phyloP scores from a whole-genome alignment of 2,329 filamentous ascomycete genomes.

The Fulvia fulva region DNA sequence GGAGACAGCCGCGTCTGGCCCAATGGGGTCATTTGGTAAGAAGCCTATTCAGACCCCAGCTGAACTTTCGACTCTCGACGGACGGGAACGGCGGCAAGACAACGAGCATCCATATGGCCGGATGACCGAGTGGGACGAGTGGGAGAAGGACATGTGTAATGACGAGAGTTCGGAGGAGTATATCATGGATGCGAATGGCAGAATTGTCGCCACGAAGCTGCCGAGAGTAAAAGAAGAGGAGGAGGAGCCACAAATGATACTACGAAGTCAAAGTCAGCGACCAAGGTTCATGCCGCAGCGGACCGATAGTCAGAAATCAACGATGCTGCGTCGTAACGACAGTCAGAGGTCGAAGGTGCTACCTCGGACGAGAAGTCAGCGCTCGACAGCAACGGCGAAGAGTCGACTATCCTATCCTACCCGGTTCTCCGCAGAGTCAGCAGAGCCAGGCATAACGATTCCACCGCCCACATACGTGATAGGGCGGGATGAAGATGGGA shows the following conservation, averaged over 20 bases:
- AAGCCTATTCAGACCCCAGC: conserved; percentile 5
- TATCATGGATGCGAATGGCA: conserved; percentile 9
- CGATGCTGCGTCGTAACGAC: not conserved
- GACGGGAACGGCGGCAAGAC: conserved; percentile 1
- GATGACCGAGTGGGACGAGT: conserved; percentile 10
- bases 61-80: conserved; percentile 15
- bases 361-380: not conserved
- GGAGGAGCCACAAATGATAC: not conserved
- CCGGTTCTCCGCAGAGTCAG: not conserved
- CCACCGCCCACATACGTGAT: conserved; percentile 1
- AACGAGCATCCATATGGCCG: conserved; percentile 5
- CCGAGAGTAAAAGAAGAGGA: not conserved
- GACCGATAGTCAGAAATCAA: not conserved
- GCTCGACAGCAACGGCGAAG: not conserved
- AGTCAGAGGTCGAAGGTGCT: not conserved
- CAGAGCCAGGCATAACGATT: not conserved
- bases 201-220: conserved; percentile 4
- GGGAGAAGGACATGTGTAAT: conserved; percentile 6
- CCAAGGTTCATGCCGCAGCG: not conserved
- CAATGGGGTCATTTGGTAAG: conserved; percentile 1
- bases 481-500: conserved; percentile 3
- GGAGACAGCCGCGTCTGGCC: not conserved
- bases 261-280: not conserved
- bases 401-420: not conserved
- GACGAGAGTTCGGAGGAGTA: conserved; percentile 13